A percentile compares a stretch with the other conserved stretches of the same genome.
These are phyloP conservation scores for Arachis hypogaea DNA, from an alignment of 306 rosid genomes.

Conservation along the genomic window DNA sequence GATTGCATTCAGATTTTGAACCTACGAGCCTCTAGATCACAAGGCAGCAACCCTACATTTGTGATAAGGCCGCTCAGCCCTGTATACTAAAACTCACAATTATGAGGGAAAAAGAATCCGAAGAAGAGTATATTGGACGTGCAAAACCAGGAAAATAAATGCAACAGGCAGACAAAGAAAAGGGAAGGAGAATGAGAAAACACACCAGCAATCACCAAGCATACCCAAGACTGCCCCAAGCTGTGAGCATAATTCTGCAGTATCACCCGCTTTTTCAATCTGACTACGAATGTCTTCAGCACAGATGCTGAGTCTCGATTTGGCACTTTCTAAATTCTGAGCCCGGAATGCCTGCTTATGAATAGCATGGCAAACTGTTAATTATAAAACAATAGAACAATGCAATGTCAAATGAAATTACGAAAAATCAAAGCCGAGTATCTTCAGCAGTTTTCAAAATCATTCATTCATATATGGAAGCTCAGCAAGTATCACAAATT, in stretches of 20 bases:
- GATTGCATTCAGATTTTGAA: too few species aligned
- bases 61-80: too few species aligned
- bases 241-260: constrained; percentile 91
- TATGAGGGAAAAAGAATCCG: neutral
- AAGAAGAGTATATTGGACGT: neutral
- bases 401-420: constrained; percentile 4
- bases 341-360: constrained; percentile 84
- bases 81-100: neutral
- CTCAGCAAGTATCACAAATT: constrained; percentile 32
- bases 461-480: constrained; percentile 24
- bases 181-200: constrained; percentile 28
- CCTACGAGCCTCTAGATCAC: too few species aligned
- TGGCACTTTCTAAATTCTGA: constrained; percentile 90
- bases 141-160: constrained; percentile 22
- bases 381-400: constrained; percentile 31
- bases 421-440: constrained; percentile 6
- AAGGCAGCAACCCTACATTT: too few species aligned
- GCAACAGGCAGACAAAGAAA: neutral
- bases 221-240: constrained; percentile 98
- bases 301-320: constrained; percentile 86
- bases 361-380: constrained; percentile 38
- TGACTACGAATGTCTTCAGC: constrained; percentile 80
- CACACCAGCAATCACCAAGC: constrained; percentile 99
- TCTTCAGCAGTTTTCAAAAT: constrained; percentile 26
- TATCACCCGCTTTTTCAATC: constrained; percentile 69